Evolutionary conservation across 768 basidiomycete species (phyloP).

Genomic region (Kwoniella dejecticola): DNA sequence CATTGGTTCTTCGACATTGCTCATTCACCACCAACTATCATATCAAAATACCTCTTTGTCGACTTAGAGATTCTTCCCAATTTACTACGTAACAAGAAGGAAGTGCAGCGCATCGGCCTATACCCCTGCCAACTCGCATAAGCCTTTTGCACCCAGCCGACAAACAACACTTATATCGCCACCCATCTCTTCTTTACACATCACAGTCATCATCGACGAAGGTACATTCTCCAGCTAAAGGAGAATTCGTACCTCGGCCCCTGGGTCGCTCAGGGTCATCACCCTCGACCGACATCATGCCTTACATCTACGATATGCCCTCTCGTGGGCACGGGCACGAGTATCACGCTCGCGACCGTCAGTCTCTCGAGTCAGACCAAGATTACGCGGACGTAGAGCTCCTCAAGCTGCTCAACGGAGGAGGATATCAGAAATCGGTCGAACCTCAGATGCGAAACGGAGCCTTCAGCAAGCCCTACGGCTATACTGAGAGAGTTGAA

Average conservation of each 20-base stretch:
- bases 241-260: conserved; percentile 20
- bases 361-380: conserved; percentile 1
- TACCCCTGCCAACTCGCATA: too few species aligned
- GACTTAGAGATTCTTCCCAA: background rate
- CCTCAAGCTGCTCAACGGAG: conserved; percentile 22
- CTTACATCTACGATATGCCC: conserved; percentile 26
- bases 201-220: background rate
- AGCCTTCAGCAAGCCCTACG: background rate
- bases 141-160: background rate
- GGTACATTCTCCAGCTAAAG: conserved; percentile 17
- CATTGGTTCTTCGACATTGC: conserved; percentile 19
- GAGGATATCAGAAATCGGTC: conserved; percentile 5
- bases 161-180: conserved; percentile 1
- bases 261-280: conserved; percentile 23
- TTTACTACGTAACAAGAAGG: conserved; percentile 3
- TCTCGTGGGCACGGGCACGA: conserved; percentile 1
- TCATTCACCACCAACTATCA: background rate
- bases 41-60: background rate
- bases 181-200: background rate
- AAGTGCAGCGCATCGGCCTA: background rate
- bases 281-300: conserved; percentile 18
- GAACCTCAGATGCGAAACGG: background rate
- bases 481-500: conserved; percentile 1
- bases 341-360: background rate
- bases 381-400: conserved; percentile 21